Percentiles rank a stretch among this genome's conserved stretches.
Conservation (phyloP, 1,139 yeast genomes). For the Saccharomyces hybrid region DNA sequence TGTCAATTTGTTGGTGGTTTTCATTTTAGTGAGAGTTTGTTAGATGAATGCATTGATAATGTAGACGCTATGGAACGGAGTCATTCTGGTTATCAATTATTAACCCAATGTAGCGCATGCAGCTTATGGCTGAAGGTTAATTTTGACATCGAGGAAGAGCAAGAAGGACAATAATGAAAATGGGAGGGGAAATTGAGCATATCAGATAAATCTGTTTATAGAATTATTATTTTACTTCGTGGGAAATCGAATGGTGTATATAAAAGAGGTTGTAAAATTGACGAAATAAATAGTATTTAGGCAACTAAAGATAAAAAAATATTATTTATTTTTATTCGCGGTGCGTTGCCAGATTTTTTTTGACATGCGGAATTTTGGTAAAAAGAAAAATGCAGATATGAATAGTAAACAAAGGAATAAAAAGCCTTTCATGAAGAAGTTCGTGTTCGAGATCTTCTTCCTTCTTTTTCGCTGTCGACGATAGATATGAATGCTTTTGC, state of each 20-base stretch:
- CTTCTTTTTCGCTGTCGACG: conserved; percentile 36
- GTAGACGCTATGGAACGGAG: conserved; percentile 42
- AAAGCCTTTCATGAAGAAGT: not conserved
- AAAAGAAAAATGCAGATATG: not conserved
- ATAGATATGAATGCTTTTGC: conserved; percentile 64
- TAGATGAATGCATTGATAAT: conserved; percentile 47
- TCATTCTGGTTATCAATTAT: conserved; percentile 53
- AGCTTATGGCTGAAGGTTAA: conserved; percentile 76
- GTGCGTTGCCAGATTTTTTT: too few relatives aligned
- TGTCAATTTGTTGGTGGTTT: conserved; percentile 56
- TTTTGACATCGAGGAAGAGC: conserved; percentile 30
- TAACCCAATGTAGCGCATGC: conserved; percentile 74
- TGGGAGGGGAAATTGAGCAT: not conserved
- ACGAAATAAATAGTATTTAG: not conserved
- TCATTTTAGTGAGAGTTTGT: conserved; percentile 49
- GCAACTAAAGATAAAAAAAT: not conserved
- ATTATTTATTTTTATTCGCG: not conserved
- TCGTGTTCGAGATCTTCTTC: not conserved
- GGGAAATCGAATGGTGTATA: not conserved
- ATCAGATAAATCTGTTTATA: not conserved
- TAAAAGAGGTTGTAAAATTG: not conserved
- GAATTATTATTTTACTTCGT: not conserved
- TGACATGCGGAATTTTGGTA: not conserved
- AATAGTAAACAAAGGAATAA: conserved; percentile 6
- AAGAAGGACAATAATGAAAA: conserved; percentile 1